A percentile compares a stretch with the other conserved stretches of the same genome.
Evolutionary conservation across 179 eudicot species (phyloP).

Genomic region (Drosera spatulata): DNA sequence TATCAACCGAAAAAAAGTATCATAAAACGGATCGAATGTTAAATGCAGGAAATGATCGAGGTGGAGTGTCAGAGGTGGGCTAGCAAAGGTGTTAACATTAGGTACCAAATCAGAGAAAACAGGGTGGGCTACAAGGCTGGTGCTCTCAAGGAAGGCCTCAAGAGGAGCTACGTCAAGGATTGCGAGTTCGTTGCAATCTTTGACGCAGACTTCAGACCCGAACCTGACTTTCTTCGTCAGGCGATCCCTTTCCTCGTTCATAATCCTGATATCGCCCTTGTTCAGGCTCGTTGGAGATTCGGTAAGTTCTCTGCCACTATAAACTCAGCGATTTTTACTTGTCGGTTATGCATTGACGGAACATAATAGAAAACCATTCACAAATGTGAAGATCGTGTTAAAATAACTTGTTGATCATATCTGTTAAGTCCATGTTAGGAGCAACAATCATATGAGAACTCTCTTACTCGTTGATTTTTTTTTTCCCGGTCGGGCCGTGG

Average conservation of each 20-base stretch:
- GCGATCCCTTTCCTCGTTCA: conserved; percentile 54
- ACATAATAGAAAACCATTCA: too few relatives aligned
- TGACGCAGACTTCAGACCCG: conserved; percentile 79
- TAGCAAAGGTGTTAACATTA: conserved; percentile 57
- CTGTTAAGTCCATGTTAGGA: too few relatives aligned
- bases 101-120: conserved; percentile 65
- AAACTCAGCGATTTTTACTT: not conserved
- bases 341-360: not conserved
- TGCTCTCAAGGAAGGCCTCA: conserved; percentile 73
- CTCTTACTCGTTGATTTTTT: too few relatives aligned
- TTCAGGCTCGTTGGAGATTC: conserved; percentile 82
- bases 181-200: conserved; percentile 67
- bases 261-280: conserved; percentile 62
- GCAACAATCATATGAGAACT: too few relatives aligned
- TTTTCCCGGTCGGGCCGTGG: too few relatives aligned
- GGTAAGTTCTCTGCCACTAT: conserved; percentile 26
- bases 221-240: conserved; percentile 59
- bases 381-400: too few relatives aligned
- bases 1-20: too few relatives aligned
- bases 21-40: not conserved
- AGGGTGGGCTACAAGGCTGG: conserved; percentile 85
- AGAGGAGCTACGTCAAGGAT: conserved; percentile 55
- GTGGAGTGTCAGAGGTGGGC: conserved; percentile 71
- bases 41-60: conserved; percentile 60
- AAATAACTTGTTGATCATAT: too few relatives aligned